These are phyloP conservation scores for Paecilomyces dactylethromorphus DNA, from an alignment of 2,329 filamentous ascomycete genomes.

Conservation along the genomic window DNA sequence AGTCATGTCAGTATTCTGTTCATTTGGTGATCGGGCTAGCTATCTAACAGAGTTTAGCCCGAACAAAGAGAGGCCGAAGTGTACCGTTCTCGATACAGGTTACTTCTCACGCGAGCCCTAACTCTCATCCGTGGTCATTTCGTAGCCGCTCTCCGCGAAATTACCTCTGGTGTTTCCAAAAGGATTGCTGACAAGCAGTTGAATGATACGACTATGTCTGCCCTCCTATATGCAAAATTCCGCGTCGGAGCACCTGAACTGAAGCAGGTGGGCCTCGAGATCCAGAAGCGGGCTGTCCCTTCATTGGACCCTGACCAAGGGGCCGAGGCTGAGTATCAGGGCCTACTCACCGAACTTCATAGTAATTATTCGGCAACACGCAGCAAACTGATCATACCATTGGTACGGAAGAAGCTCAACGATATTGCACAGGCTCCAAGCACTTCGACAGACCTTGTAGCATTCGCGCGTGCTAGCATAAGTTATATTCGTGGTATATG, in stretches of 20 bases:
- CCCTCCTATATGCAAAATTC: constrained; percentile 65
- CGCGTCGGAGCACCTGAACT: constrained; percentile 59
- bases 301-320: constrained; percentile 54
- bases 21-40: background rate
- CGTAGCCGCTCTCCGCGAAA: constrained; percentile 56
- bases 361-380: constrained; percentile 56
- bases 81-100: constrained; percentile 80
- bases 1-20: constrained; percentile 56
- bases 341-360: constrained; percentile 59
- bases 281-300: constrained; percentile 58
- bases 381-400: constrained; percentile 53
- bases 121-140: constrained; percentile 63
- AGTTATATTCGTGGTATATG: constrained; percentile 61
- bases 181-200: constrained; percentile 60
- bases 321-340: constrained; percentile 58
- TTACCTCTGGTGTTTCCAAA: constrained; percentile 55
- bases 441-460: constrained; percentile 56
- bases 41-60: constrained; percentile 43
- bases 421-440: constrained; percentile 53
- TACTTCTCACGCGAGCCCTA: constrained; percentile 65
- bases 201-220: constrained; percentile 66
- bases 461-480: constrained; percentile 58
- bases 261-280: constrained; percentile 60
- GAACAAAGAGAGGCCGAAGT: constrained; percentile 80
- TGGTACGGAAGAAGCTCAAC: constrained; percentile 54